Base-by-base conservation (phyloP, 2,329 filamentous ascomycete genomes). In the Paramyrothecium sp. region DNA sequence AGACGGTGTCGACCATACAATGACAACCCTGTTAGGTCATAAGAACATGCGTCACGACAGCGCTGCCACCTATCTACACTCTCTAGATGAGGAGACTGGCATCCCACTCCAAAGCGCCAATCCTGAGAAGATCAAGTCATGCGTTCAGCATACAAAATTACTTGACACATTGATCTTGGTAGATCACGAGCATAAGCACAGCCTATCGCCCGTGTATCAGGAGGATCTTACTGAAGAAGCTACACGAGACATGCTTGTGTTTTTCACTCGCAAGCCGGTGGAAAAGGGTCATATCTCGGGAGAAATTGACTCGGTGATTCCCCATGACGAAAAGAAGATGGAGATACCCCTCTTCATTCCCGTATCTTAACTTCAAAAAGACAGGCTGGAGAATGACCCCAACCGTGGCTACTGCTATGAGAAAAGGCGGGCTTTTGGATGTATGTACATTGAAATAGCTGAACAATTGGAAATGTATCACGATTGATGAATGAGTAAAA, bases 1-100 rank as follows among this genome's bases (percentile, higher is more conserved):
- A 1, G 69, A 71, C 53, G 69, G 69, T 38, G 65, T 67, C 48
- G 69, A 71, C 51, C 65, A 69, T 60, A 71, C 68, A 57, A 70
- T 71, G 68, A 70, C 69, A 13, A 67, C 64, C 10, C 67, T 61
- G 21, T 59, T 71, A 19, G 65, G 66, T 17, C 58, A 54, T 56
- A 53, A 56, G 41, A 71, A 71, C 61, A 69, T 71, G 66, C 56
- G 57, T 3, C 47, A 59, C 38, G 58, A 68, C 54, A 67, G 63
- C 55, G 69, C 66, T 11, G 63, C 63, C n/a, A 71, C 69, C 23
- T 69, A 65, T 50, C 61, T 71, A 56, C 69, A 71, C 57, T 58
- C 38, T 56, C 65, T 64, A 59, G 55, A 59, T 12, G 64, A 70
- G 55, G 61, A 53, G 33, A 68, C 65, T 5, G 67, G 67, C 41